Conservation (phyloP, 1,139 yeast genomes). For the Geotrichum macrosporum region DNA sequence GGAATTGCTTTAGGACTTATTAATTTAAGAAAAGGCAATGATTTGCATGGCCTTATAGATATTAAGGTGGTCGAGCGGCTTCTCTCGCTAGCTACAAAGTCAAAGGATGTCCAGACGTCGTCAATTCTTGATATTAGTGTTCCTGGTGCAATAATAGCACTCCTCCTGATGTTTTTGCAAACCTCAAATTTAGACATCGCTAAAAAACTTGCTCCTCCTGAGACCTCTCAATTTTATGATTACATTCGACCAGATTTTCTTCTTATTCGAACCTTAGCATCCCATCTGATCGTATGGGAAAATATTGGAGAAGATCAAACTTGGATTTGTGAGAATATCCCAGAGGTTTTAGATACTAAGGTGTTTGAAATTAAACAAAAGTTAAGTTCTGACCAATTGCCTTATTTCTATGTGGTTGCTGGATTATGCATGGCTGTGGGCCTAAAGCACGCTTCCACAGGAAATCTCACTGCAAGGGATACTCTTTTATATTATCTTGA, state of each 20-base stretch:
- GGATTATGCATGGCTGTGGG: slow-evolving; percentile 78
- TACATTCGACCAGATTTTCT: slow-evolving; percentile 79
- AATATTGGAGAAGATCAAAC: slow-evolving; percentile 46
- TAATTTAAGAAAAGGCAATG: slow-evolving; percentile 75
- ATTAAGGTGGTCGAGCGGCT: slow-evolving; percentile 66
- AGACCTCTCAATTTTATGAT: slow-evolving; percentile 56
- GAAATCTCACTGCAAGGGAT: slow-evolving; percentile 51
- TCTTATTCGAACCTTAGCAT: slow-evolving; percentile 63
- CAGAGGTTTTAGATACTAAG: slow-evolving; percentile 38
- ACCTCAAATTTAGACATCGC: slow-evolving; percentile 63
- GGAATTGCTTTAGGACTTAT: slow-evolving; percentile 85
- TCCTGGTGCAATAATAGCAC: slow-evolving; percentile 76
- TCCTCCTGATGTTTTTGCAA: slow-evolving; percentile 67
- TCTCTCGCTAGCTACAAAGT: slow-evolving; percentile 54
- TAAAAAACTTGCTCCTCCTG: slow-evolving; percentile 58
- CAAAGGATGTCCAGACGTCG: slow-evolving; percentile 64
- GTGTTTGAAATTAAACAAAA: slow-evolving; percentile 29
- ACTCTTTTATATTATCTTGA: slow-evolving; percentile 63
- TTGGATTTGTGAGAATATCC: slow-evolving; percentile 64
- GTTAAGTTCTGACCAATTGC: slow-evolving; percentile 60
- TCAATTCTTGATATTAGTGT: slow-evolving; percentile 68
- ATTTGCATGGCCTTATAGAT: slow-evolving; percentile 59
- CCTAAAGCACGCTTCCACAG: slow-evolving; percentile 69
- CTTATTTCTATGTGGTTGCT: slow-evolving; percentile 62
- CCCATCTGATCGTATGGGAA: slow-evolving; percentile 77